Conservation (phyloP, 192 early-diverging fungal species). For the Backusella sp. region DNA sequence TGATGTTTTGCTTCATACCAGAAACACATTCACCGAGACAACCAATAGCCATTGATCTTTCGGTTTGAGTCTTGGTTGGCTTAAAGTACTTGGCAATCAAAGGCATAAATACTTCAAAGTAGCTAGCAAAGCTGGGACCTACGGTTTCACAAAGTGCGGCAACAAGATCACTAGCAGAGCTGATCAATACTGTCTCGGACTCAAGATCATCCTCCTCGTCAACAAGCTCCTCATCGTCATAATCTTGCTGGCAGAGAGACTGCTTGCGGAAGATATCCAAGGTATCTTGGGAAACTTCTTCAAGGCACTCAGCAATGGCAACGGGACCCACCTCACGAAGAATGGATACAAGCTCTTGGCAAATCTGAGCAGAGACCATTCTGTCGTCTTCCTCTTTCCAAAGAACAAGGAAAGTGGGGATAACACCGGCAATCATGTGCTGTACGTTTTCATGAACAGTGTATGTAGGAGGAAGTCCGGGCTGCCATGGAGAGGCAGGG, state of each 20-base stretch:
- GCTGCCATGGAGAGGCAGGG: slow-evolving; percentile 61
- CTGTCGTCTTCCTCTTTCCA: slow-evolving; percentile 83
- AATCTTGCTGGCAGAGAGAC: slow-evolving; percentile 69
- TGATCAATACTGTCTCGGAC: slow-evolving; percentile 78
- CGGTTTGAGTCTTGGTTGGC: slow-evolving; percentile 59
- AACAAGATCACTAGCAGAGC: slow-evolving; percentile 78
- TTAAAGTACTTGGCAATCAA: slow-evolving; percentile 81
- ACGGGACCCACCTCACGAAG: slow-evolving; percentile 75
- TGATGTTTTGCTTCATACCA: slow-evolving; percentile 58
- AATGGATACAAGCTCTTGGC: slow-evolving; percentile 66
- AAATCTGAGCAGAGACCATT: slow-evolving; percentile 75
- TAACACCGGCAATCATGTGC: slow-evolving; percentile 62
- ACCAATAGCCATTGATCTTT: slow-evolving; percentile 89
- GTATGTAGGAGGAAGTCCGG: slow-evolving; percentile 65
- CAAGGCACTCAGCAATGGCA: slow-evolving; percentile 49
- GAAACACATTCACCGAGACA: slow-evolving; percentile 77
- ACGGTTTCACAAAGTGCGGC: slow-evolving; percentile 71
- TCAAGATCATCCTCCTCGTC: slow-evolving; percentile 87
- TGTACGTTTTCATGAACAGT: slow-evolving; percentile 75
- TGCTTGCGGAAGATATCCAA: slow-evolving; percentile 70
- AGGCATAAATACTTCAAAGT: slow-evolving; percentile 77
- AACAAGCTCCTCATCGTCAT: slow-evolving; percentile 54
- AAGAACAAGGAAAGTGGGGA: slow-evolving; percentile 67
- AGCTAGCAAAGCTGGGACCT: slow-evolving; percentile 68
- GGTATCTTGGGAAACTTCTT: slow-evolving; percentile 32